Conservation (phyloP, 2,329 filamentous ascomycete species). For the Aspergillus sp. region DNA sequence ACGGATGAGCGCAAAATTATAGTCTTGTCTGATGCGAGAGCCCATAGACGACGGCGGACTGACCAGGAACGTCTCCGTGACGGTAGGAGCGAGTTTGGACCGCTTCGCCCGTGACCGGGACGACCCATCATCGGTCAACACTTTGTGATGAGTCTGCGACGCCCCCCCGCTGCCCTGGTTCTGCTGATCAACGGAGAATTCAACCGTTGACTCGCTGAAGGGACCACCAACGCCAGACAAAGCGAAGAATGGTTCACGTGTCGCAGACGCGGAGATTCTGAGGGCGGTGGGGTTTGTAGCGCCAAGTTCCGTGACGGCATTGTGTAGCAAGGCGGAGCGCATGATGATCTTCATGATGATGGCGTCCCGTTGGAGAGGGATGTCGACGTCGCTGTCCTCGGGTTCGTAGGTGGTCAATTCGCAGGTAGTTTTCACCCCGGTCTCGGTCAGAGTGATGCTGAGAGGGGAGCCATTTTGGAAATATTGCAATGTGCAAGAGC, state of each 20-base stretch:
- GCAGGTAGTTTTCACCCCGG: constrained; percentile 82
- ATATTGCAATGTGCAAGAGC: constrained; percentile 82
- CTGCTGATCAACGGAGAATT: constrained; percentile 50
- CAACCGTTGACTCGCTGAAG: constrained; percentile 56
- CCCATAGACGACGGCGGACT: constrained; percentile 51
- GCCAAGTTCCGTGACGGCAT: constrained; percentile 50
- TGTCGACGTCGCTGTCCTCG: constrained; percentile 53
- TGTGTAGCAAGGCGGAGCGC: constrained; percentile 53
- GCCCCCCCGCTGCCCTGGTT: constrained; percentile 16
- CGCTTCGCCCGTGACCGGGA: constrained; percentile 27
- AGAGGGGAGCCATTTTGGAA: constrained; percentile 69
- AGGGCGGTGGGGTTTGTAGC: constrained; percentile 68
- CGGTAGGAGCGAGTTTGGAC: constrained; percentile 36
- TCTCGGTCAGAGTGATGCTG: constrained; percentile 79
- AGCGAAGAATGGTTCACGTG: constrained; percentile 63
- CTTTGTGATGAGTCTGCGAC: constrained; percentile 24
- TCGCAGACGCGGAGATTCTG: constrained; percentile 61
- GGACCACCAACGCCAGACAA: constrained; percentile 61
- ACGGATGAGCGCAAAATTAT: constrained; percentile 82
- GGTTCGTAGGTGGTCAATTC: constrained; percentile 84
- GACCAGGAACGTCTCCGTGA: constrained; percentile 50
- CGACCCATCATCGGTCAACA: constrained; percentile 32
- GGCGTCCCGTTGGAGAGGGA: constrained; percentile 78
- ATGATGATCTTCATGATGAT: constrained; percentile 93
- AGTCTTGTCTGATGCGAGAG: constrained; percentile 68